These are phyloP conservation scores for Phanerochaete sordida DNA, from an alignment of 768 basidiomycete genomes.

Conservation along the genomic window DNA sequence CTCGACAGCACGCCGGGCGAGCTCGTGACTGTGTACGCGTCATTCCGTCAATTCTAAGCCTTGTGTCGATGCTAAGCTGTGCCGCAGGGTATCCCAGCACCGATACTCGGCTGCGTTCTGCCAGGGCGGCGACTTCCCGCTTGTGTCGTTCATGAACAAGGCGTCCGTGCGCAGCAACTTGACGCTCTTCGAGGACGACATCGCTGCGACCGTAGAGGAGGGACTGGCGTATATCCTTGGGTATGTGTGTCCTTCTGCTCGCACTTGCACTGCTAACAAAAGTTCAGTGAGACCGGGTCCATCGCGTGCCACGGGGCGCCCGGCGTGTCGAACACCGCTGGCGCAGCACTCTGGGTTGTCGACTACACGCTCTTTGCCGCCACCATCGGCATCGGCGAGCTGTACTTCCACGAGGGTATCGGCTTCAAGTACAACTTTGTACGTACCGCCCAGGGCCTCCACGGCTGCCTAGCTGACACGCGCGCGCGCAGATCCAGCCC, in stretches of 20 bases:
- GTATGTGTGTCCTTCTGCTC: constrained; percentile 21
- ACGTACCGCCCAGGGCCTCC: neutral
- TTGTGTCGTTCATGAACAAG: constrained; percentile 69
- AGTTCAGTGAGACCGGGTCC: constrained; percentile 28
- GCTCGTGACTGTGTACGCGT: constrained; percentile 48
- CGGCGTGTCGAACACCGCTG: constrained; percentile 67
- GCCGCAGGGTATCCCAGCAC: constrained; percentile 51
- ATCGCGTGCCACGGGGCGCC: constrained; percentile 40
- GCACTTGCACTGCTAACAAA: constrained; percentile 32
- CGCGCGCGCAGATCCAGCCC: constrained; percentile 55
- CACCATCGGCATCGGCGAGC: constrained; percentile 47
- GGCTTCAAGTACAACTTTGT: constrained; percentile 73
- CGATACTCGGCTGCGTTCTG: constrained; percentile 61
- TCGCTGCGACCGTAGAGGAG: constrained; percentile 40
- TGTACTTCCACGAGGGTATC: constrained; percentile 66
- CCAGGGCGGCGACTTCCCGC: constrained; percentile 44
- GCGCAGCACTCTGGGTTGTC: constrained; percentile 64
- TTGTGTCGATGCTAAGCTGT: neutral
- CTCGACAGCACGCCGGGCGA: constrained; percentile 44
- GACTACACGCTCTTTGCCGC: constrained; percentile 63
- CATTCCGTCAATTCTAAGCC: neutral
- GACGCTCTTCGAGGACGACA: constrained; percentile 47
- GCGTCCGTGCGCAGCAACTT: constrained; percentile 52
- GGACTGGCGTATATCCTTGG: constrained; percentile 60
- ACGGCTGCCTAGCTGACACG: neutral